Percentiles rank a stretch among this genome's conserved stretches.
Evolutionary conservation across 2,329 filamentous ascomycete species (phyloP).

Genomic region (Sclerotinia borealis): DNA sequence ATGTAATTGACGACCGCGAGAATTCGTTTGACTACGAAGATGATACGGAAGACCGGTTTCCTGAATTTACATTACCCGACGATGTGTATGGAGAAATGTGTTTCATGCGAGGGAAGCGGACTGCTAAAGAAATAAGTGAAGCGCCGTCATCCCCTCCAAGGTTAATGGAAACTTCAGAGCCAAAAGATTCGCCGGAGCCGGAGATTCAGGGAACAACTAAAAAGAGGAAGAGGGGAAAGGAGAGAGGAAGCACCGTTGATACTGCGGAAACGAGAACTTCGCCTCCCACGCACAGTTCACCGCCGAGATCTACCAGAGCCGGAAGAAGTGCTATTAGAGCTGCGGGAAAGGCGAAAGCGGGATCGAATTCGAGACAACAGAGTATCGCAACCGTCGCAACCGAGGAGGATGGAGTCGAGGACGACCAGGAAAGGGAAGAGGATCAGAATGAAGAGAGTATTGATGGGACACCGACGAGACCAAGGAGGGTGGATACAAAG

Average conservation of each 20-base stretch:
- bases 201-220: constrained; percentile 7
- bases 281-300: constrained; percentile 34
- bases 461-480: constrained; percentile 26
- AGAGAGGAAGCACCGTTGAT: constrained; percentile 44
- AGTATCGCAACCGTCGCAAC: constrained; percentile 32
- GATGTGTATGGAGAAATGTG: constrained; percentile 31
- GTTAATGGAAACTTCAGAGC: constrained; percentile 23
- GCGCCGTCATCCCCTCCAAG: constrained; percentile 33
- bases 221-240: constrained; percentile 33
- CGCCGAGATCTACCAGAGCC: constrained; percentile 36
- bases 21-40: constrained; percentile 43
- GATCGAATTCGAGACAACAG: constrained; percentile 32
- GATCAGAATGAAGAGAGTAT: constrained; percentile 36
- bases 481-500: constrained; percentile 22
- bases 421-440: constrained; percentile 30
- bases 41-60: constrained; percentile 53
- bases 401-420: constrained; percentile 33
- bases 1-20: constrained; percentile 79
- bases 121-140: constrained; percentile 25
- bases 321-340: constrained; percentile 36
- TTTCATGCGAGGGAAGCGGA: constrained; percentile 27
- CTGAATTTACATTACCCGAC: constrained; percentile 57
- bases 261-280: constrained; percentile 42
- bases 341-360: constrained; percentile 38
- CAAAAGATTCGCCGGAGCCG: constrained; percentile 13